Base-by-base conservation (phyloP, 2,329 filamentous ascomycete genomes). In the Fusarium sp. region DNA sequence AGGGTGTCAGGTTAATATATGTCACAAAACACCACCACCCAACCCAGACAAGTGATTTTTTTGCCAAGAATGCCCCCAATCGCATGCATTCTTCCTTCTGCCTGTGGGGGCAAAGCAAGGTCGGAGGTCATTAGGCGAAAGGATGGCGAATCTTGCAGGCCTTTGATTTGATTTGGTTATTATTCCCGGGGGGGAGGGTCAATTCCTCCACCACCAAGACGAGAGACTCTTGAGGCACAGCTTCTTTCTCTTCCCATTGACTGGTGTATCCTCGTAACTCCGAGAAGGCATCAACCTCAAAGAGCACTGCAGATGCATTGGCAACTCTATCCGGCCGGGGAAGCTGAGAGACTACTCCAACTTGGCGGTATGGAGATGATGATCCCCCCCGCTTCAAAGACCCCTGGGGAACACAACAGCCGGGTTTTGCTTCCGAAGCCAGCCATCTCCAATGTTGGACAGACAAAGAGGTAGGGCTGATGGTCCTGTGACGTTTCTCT, bases 51-150 rank as follows among this genome's bases (percentile, higher is more conserved):
- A 20, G 13, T 31, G 29, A 31, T 6, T 33, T 42, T n/a, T 18
- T n/a, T 36, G 71, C 64, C 68, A 74, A 74, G 68, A 38, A 40
- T 57, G 16, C 71, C 71, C 72, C 71, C 68, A 74, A 74, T 45
- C 58, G 18, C 45, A 18, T 38, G 59, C 59, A 62, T 22, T 25
- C 16, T 20, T 31, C 36, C 40, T 42, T 22, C 31, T 22, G 11
- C 22, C 58, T 74, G 73, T 75, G 73, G 73, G 73, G 73, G 70
- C 60, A 59, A 5, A 57, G n/a, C 33, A 47, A 47, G 40, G 20
- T 25, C 40, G 20, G 40, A 25, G 20, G 40, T 50, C 47, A 16
- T 47, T 38, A 59, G 33, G 45, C 33, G 31, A 54, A 36, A 61
- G 36, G 62, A 74, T 75, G 65, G 63, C 68, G 47, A 70, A 66